Percentiles rank a stretch among this genome's conserved stretches.
These are phyloP conservation scores for Harrya chromipes DNA, from an alignment of 768 basidiomycete genomes.

Conservation along the genomic window DNA sequence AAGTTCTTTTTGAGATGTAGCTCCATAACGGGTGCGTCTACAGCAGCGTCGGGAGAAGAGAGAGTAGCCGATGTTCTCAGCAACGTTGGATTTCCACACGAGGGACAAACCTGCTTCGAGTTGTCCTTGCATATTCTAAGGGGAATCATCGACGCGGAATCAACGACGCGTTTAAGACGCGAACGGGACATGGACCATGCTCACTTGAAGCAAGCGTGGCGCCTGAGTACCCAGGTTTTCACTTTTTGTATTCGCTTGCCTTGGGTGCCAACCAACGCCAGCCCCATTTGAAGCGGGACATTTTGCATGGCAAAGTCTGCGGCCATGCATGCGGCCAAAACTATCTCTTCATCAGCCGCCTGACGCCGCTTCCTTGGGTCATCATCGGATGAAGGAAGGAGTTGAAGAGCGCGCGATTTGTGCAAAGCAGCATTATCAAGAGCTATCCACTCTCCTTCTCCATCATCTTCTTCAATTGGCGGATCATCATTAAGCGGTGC, in stretches of 20 bases:
- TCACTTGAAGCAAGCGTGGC: slow-evolving; percentile 99
- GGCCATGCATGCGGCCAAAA: slow-evolving; percentile 90
- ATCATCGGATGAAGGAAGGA: slow-evolving; percentile 58
- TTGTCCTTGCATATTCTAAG: slow-evolving; percentile 91
- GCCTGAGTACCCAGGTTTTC: slow-evolving; percentile 93
- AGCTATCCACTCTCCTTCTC: slow-evolving; percentile 96
- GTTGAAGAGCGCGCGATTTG: slow-evolving; percentile 82
- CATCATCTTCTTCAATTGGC: slow-evolving; percentile 71
- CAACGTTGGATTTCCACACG: slow-evolving; percentile 91
- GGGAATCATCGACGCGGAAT: background rate
- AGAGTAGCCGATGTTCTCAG: slow-evolving; percentile 90
- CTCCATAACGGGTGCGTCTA: slow-evolving; percentile 68
- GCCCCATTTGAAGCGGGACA: slow-evolving; percentile 89
- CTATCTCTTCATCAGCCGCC: slow-evolving; percentile 34
- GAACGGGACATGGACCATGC: slow-evolving; percentile 28
- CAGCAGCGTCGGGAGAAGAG: slow-evolving; percentile 56
- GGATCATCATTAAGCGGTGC: slow-evolving; percentile 67
- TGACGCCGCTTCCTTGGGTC: slow-evolving; percentile 32
- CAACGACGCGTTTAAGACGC: background rate
- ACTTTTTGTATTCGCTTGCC: slow-evolving; percentile 89
- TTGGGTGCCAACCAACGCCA: slow-evolving; percentile 85
- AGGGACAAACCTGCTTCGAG: slow-evolving; percentile 94
- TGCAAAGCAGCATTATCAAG: slow-evolving; percentile 80
- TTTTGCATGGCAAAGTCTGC: slow-evolving; percentile 99
- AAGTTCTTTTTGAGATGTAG: slow-evolving; percentile 96